Percentiles rank a stretch among this genome's conserved stretches.
Evolutionary conservation across 1,139 yeast species (phyloP).

Genomic region (Kodamaea plutei): DNA sequence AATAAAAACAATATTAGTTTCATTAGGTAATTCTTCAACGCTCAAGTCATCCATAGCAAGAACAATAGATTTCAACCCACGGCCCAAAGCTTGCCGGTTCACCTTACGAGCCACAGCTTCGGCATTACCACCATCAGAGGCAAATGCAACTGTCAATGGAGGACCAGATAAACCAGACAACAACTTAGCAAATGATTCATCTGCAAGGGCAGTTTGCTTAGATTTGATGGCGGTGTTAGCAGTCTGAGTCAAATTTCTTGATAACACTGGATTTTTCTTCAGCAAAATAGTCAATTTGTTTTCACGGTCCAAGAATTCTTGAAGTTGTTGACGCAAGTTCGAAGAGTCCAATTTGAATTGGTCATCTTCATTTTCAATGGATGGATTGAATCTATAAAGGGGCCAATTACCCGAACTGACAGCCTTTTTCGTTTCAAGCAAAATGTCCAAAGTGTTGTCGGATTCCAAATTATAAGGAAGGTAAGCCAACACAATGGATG

Average conservation of each 20-base stretch:
- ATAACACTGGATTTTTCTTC: conserved; percentile 66
- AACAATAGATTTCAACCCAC: conserved; percentile 78
- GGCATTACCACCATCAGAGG: conserved; percentile 95
- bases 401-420: conserved; percentile 98
- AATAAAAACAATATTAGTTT: conserved; percentile 76
- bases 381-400: conserved; percentile 79
- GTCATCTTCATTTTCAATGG: conserved; percentile 41
- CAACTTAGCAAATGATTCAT: conserved; percentile 70
- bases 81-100: conserved; percentile 76
- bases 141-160: conserved; percentile 83
- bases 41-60: conserved; percentile 83
- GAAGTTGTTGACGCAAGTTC: conserved; percentile 69
- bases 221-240: conserved; percentile 56
- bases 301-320: conserved; percentile 82
- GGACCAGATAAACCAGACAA: conserved; percentile 91
- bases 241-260: conserved; percentile 65
- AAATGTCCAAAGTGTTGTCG: conserved; percentile 67
- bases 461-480: conserved; percentile 69
- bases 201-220: conserved; percentile 65
- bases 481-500: conserved; percentile 86
- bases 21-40: conserved; percentile 74
- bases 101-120: conserved; percentile 78
- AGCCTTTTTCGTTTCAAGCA: conserved; percentile 84
- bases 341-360: conserved; percentile 81
- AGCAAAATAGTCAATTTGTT: conserved; percentile 79